Percentiles rank a stretch among this genome's conserved stretches.
phyloP scores from a whole-genome alignment of 2,329 filamentous ascomycete species.

The Cercospora zeina region DNA sequence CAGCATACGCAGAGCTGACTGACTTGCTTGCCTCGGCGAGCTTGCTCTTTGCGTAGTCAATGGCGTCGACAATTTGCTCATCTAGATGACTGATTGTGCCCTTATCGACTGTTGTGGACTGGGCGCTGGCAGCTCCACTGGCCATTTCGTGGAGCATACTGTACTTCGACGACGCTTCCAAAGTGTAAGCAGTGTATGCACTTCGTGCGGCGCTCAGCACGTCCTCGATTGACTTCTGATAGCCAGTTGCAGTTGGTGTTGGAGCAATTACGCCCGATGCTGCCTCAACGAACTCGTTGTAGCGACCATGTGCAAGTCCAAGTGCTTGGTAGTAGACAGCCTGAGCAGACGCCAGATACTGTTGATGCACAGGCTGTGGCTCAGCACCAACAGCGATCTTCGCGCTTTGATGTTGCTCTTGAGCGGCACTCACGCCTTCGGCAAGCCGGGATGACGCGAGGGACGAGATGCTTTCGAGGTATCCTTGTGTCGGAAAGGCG shows the following conservation, averaged over 20 bases:
- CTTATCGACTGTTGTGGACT: conserved; percentile 32
- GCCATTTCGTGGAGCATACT: conserved; percentile 26
- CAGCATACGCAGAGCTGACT: conserved; percentile 49
- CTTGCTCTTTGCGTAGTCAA: conserved; percentile 43
- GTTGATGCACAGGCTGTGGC: conserved; percentile 58
- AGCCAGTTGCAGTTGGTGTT: conserved; percentile 61
- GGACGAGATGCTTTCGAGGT: conserved; percentile 52
- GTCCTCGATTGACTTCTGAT: conserved; percentile 65
- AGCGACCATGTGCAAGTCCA: conserved; percentile 75
- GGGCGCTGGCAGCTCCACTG: conserved; percentile 22
- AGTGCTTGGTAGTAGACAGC: conserved; percentile 75
- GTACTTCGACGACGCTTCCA: conserved; percentile 39
- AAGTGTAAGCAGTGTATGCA: conserved; percentile 40
- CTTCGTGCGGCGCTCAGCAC: conserved; percentile 54
- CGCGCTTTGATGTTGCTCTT: conserved; percentile 68
- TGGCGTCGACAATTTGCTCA: conserved; percentile 36
- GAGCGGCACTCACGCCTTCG: conserved; percentile 69
- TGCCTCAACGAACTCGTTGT: conserved; percentile 70
- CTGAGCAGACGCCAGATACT: conserved; percentile 60
- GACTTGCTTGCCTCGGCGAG: conserved; percentile 50
- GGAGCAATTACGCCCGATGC: conserved; percentile 70
- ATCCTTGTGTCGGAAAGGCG: conserved; percentile 44
- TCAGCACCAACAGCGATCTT: conserved; percentile 65
- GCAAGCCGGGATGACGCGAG: conserved; percentile 69
- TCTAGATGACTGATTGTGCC: conserved; percentile 36